Evolutionary conservation across 2,329 filamentous ascomycete species (phyloP), one percentile per base, ranked within the genome.

Genomic region (Arthrobotrys pseudoclavata): DNA sequence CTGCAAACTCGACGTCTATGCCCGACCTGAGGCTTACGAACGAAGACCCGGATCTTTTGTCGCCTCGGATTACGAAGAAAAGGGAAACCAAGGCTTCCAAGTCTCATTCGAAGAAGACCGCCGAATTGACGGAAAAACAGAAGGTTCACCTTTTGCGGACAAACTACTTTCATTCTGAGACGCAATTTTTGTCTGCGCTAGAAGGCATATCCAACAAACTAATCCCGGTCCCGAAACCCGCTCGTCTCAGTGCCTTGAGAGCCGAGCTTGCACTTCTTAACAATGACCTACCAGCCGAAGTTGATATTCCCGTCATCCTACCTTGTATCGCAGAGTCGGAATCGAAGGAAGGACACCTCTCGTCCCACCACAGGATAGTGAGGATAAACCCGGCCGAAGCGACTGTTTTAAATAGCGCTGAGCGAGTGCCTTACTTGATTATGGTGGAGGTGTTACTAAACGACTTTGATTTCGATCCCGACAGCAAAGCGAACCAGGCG

Each of bases 201-300:
- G 92, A 95, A 83, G 91, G 92, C 80, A 95, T 96, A 66, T 96
- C 92, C 1, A 94, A 93, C 82, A 89, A 92, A n/a, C 85, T 96
- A 52, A 91, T 96, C 4, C 87, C 91, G 67, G 92, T 96, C 4
- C 92, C 92, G 1, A 96, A 96, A 82, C 89, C 90, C 37, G 92
- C 92, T 47, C 89, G 92, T 34, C 87, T 96, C 80, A 96, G 92
- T 83, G 92, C 93, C 48, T 85, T 96, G 53, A 88, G 92, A 71
- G 93, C 92, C 1, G 92, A 96, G 84, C 86, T 96, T 76, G 92
- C 92, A 13, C 86, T 96, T 40, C 92, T 96, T 79, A 91, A 90
- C 1, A 91, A 93, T 81, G 92, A 96, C 82, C 85, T 96, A 52
- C 92, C 92, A 0, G 91, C 92, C 3, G 92, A 96, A 83, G 90